These are phyloP conservation scores for Myotisia sp. DNA, from an alignment of 2,329 filamentous ascomycete genomes.

Conservation along the genomic window DNA sequence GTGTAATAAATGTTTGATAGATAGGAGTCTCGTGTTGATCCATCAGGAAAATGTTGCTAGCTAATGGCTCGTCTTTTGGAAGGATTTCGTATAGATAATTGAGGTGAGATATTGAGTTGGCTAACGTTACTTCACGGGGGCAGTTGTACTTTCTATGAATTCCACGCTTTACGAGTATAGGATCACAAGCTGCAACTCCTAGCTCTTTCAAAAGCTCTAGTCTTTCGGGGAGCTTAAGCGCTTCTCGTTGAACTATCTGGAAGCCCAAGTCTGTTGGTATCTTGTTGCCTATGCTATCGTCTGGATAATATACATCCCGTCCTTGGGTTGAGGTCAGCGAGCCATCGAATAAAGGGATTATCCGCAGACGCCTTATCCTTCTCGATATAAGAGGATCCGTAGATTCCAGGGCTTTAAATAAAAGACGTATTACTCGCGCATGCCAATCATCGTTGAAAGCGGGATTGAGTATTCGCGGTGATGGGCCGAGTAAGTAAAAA, in stretches of 20 bases:
- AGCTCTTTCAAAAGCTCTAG: not conserved
- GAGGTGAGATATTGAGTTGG: constrained; percentile 1
- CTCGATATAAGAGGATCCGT: not conserved
- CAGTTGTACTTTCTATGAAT: not conserved
- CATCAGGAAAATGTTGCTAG: not conserved
- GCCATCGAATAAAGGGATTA: not conserved
- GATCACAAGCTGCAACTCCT: not conserved
- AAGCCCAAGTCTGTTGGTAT: not conserved
- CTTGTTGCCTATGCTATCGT: not conserved
- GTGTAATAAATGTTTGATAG: not conserved
- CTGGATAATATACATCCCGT: not conserved
- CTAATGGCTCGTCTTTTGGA: not conserved
- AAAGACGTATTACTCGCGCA: not conserved
- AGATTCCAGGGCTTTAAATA: not conserved
- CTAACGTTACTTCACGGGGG: not conserved
- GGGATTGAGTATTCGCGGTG: not conserved
- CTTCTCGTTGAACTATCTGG: not conserved
- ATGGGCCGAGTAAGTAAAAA: not conserved
- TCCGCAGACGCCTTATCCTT: not conserved
- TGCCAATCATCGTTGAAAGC: constrained; percentile 2
- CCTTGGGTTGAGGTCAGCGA: not conserved
- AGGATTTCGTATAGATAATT: not conserved
- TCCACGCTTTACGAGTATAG: not conserved
- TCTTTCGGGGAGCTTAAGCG: not conserved
- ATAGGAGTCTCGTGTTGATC: not conserved